Conservation (phyloP, 2,329 filamentous ascomycete genomes). For the Phaeosphaeria sp. region DNA sequence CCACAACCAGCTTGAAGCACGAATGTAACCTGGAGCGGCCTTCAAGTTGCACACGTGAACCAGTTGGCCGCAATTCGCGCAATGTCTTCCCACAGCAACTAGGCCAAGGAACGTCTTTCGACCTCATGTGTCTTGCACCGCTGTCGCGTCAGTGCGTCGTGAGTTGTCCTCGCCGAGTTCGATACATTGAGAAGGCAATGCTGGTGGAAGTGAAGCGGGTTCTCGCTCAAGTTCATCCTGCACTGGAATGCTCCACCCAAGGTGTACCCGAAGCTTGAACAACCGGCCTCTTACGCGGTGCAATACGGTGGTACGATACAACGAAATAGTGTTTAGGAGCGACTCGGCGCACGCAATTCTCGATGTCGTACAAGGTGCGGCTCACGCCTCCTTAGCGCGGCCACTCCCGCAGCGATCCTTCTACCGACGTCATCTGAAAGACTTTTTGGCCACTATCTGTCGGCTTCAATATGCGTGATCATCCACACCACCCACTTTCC, state of each 20-base stretch:
- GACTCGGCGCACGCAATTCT: conserved; percentile 14
- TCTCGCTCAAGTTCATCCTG: not conserved
- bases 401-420: conserved; percentile 28
- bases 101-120: not conserved
- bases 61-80: not conserved
- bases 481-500: not conserved
- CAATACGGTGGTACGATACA: not conserved
- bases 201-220: not conserved
- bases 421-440: conserved; percentile 20
- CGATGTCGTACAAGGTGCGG: conserved; percentile 16
- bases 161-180: not conserved
- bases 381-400: conserved; percentile 25
- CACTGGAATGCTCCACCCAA: too few relatives aligned
- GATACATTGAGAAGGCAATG: not conserved
- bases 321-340: not conserved
- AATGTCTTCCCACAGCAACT: not conserved
- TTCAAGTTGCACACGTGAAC: not conserved
- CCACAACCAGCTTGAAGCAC: not conserved
- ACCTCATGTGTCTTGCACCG: not conserved
- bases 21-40: not conserved
- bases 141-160: not conserved
- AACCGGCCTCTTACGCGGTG: not conserved
- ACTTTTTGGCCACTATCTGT: conserved; percentile 2
- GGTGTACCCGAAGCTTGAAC: not conserved
- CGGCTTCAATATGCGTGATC: not conserved